Conservation (phyloP, 208 protist species). For the Vickermania ingenoplastis region DNA sequence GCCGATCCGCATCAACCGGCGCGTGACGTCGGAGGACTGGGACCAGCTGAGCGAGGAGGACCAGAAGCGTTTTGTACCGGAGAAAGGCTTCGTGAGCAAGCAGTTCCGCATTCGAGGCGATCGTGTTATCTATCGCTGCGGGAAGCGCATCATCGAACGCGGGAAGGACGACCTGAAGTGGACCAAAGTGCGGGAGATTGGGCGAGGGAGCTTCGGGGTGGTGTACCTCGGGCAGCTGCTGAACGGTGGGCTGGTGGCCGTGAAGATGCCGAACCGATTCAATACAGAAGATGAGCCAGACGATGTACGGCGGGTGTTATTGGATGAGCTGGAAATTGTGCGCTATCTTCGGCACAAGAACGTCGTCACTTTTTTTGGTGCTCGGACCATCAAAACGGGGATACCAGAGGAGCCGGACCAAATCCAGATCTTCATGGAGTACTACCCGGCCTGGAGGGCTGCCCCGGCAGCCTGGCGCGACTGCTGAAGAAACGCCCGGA, state of each 20-base stretch:
- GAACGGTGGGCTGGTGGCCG: constrained; percentile 5
- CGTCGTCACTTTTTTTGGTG: not conserved
- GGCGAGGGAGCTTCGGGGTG: constrained; percentile 8
- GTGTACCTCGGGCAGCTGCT: constrained; percentile 9
- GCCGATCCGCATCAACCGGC: not conserved
- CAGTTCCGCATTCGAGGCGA: not conserved
- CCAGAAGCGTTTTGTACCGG: constrained; percentile 28
- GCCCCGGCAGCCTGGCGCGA: not conserved
- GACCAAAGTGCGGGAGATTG: constrained; percentile 1
- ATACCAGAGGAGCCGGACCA: not conserved
- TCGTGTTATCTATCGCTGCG: not conserved
- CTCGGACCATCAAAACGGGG: not conserved
- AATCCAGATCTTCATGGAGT: not conserved
- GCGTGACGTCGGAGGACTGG: constrained; percentile 10
- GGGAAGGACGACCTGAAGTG: not conserved
- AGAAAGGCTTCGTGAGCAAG: constrained; percentile 9
- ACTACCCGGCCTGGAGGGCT: not conserved
- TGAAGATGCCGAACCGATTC: constrained; percentile 6
- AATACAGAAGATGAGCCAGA: not conserved
- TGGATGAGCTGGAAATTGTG: not conserved
- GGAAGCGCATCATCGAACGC: not conserved
- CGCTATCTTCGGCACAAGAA: not conserved
- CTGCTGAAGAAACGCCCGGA: not conserved
- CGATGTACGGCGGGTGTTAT: not conserved
- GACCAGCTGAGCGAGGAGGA: constrained; percentile 36